Percentiles rank a stretch among this genome's conserved stretches.
Conservation (phyloP, 805 yeast species). For the Monosporozyma siamensis region DNA sequence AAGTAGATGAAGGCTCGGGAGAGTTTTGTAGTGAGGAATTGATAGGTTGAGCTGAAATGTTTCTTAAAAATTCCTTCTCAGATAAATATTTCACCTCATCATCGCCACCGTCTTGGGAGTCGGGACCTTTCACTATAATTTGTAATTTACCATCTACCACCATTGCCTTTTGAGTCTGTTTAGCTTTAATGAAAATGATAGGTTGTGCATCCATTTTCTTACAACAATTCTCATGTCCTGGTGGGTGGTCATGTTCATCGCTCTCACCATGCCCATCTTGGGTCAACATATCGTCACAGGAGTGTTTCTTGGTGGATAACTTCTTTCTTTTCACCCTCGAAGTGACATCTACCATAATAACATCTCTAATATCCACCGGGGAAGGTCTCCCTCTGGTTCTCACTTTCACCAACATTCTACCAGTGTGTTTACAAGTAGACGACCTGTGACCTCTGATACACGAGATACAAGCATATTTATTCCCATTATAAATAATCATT, state of each 20-base stretch:
- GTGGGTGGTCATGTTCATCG: background rate
- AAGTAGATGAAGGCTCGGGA: too few relatives aligned
- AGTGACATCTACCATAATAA: conserved; percentile 25
- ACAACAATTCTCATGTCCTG: conserved; percentile 8
- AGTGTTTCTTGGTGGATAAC: background rate
- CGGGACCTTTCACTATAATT: conserved; percentile 12
- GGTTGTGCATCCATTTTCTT: conserved; percentile 24
- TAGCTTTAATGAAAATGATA: conserved; percentile 21
- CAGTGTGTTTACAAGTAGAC: conserved; percentile 72
- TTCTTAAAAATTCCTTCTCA: conserved; percentile 22
- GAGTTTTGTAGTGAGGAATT: too few relatives aligned
- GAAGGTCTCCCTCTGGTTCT: conserved; percentile 85
- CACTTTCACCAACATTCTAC: conserved; percentile 74
- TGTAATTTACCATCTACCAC: conserved; percentile 23
- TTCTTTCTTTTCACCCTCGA: conserved; percentile 16
- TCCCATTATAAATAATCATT: conserved; percentile 74
- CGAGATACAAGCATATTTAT: conserved; percentile 72
- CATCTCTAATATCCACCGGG: conserved; percentile 34
- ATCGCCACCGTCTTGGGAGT: background rate
- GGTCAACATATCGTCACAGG: background rate
- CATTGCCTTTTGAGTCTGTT: conserved; percentile 21
- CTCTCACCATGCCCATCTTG: conserved; percentile 2
- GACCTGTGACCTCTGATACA: conserved; percentile 93
- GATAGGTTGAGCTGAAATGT: conserved; percentile 2
- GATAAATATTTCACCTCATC: conserved; percentile 13